A percentile compares a stretch with the other conserved stretches of the same genome.
These are phyloP conservation scores for Rhynchospora tenuis DNA, from an alignment of 176 grass and related monocot species.

Conservation along the genomic window DNA sequence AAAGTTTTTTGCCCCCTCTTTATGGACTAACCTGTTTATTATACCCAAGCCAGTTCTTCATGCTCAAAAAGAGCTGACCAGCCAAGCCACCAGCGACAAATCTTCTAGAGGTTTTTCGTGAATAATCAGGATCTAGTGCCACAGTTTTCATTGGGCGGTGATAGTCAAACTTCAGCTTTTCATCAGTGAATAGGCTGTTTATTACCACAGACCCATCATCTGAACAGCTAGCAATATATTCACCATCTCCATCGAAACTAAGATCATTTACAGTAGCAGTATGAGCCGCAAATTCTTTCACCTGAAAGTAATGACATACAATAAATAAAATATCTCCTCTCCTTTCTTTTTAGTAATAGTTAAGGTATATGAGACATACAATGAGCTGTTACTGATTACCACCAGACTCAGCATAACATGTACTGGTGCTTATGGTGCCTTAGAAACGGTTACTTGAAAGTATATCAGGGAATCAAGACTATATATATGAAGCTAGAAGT, in stretches of 20 bases:
- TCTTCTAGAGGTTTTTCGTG: slow-evolving; percentile 67
- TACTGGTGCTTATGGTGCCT: not conserved
- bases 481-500: not conserved
- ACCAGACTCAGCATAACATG: not conserved
- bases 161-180: slow-evolving; percentile 89
- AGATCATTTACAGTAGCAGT: slow-evolving; percentile 87
- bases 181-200: slow-evolving; percentile 89
- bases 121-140: slow-evolving; percentile 79
- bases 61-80: slow-evolving; percentile 82
- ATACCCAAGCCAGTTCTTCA: slow-evolving; percentile 77
- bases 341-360: not conserved
- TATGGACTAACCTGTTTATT: slow-evolving; percentile 60
- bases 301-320: slow-evolving; percentile 36
- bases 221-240: slow-evolving; percentile 95
- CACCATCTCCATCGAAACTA: slow-evolving; percentile 75
- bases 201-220: slow-evolving; percentile 86
- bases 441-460: not conserved
- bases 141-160: slow-evolving; percentile 96
- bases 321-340: not conserved
- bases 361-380: not conserved
- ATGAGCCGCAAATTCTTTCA: slow-evolving; percentile 77
- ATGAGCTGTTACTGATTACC: not conserved
- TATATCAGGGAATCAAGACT: not conserved
- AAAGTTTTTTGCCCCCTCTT: slow-evolving; percentile 10
- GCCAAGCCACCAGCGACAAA: slow-evolving; percentile 92